These are phyloP conservation scores for Cucurbita moschata DNA, from an alignment of 306 rosid genomes.

Conservation along the genomic window DNA sequence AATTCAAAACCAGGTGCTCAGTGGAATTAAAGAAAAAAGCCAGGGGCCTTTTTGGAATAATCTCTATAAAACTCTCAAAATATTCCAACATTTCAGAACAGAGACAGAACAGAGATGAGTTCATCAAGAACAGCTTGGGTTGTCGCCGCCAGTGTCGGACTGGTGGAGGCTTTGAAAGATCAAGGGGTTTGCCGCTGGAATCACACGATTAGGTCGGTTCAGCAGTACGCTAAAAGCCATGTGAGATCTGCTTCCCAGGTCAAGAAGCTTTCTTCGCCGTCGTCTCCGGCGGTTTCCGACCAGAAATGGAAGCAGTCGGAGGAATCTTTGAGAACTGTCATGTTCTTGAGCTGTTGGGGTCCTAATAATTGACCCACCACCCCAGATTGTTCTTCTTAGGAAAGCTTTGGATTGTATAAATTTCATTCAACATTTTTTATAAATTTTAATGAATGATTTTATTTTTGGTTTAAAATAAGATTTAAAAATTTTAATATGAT, in stretches of 20 bases:
- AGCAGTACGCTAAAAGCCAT: slow-evolving; percentile 15
- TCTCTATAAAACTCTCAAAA: too few species aligned
- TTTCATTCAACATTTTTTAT: too few species aligned
- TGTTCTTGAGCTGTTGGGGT: slow-evolving; percentile 30
- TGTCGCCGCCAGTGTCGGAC: slow-evolving; percentile 23
- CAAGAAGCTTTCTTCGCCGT: slow-evolving; percentile 14
- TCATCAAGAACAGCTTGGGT: slow-evolving; percentile 11
- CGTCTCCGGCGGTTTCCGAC: neutral
- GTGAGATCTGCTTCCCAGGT: slow-evolving; percentile 10
- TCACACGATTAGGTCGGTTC: slow-evolving; percentile 6
- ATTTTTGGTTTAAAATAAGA: too few species aligned
- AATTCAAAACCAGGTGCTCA: too few species aligned
- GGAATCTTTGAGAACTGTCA: slow-evolving; percentile 24
- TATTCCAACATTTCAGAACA: neutral
- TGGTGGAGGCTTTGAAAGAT: slow-evolving; percentile 24
- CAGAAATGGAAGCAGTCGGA: slow-evolving; percentile 2
- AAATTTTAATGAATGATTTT: too few species aligned
- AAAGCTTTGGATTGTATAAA: too few species aligned
- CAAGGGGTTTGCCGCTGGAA: slow-evolving; percentile 32
- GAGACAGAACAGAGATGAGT: slow-evolving; percentile 4
- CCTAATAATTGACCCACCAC: slow-evolving; percentile 10
- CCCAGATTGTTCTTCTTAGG: too few species aligned
- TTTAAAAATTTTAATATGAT: too few species aligned
- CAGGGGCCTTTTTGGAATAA: too few species aligned
- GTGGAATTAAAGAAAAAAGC: too few species aligned